Percentiles rank a stretch among this genome's conserved stretches.
These are phyloP conservation scores for Artemisia argyi DNA, from an alignment of 129 eudicot species.

Conservation along the genomic window DNA sequence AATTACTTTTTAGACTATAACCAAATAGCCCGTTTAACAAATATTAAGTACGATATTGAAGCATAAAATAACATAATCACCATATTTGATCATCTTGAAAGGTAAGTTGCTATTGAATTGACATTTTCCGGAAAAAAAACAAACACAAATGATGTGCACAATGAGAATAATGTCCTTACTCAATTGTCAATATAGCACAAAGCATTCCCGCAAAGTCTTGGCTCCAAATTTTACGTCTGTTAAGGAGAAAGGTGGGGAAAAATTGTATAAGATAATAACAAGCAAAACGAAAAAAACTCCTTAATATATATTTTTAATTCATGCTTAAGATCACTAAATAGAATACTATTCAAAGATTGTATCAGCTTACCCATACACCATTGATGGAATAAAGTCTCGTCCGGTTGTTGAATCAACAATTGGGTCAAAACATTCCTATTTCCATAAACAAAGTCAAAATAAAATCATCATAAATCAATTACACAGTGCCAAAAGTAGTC, in stretches of 20 bases:
- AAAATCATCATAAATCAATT: neutral
- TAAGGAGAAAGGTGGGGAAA: neutral
- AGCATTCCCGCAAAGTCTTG: conserved; percentile 92
- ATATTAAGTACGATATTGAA: no score
- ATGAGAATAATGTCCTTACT: conserved; percentile 46
- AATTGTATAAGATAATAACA: conserved; percentile 1
- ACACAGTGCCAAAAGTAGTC: conserved; percentile 8
- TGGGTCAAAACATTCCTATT: conserved; percentile 86
- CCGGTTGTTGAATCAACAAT: conserved; percentile 80
- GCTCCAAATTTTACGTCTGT: conserved; percentile 81
- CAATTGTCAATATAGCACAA: conserved; percentile 80
- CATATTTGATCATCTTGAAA: no score
- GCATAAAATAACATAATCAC: no score
- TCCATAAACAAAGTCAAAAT: neutral
- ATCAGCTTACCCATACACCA: conserved; percentile 86
- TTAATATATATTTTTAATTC: neutral
- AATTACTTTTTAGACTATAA: no score
- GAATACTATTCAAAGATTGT: no score
- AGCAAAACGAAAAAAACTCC: neutral
- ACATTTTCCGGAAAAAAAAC: neutral
- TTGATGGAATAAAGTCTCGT: conserved; percentile 82
- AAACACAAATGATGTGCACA: neutral
- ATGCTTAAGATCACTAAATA: no score
- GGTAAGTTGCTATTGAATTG: no score
- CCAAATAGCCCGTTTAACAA: no score